Evolutionary conservation across 2,329 filamentous ascomycete genomes (phyloP), one percentile per base, ranked within the genome.

Genomic region (Coleophoma crateriformis): DNA sequence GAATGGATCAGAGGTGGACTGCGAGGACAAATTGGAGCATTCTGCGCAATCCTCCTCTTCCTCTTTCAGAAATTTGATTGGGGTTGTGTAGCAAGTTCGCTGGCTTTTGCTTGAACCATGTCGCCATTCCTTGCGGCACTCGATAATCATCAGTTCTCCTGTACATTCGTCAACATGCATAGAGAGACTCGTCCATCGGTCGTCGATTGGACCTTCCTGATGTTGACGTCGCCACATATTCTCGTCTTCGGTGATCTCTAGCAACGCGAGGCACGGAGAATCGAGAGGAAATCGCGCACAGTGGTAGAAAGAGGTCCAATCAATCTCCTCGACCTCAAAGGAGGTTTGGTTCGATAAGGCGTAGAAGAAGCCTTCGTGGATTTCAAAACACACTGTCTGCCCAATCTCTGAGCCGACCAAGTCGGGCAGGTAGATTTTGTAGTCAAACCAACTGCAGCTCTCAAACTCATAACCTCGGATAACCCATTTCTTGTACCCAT

Each of bases 241-340:
- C 40, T 64, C 59, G 48, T 74, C 72, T n/a, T 70, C 67, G 53
- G 70, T 68, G 34, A 64, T 63, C 54, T 76, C 68, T n/a, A 73
- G 55, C 7, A 59, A 63, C 1, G 62, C 63, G 8, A 63, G 59
- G 27, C 67, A 65, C n/a, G 74, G 71, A 2, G 68, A 62, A 33
- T 71, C 59, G 11, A 88, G 69, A 1, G 77, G 78, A 50, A 89
- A 80, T 10, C 84, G 78, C 41, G 82, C 71, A 61, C 81, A 86
- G 50, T 82, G 76, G 60, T 90, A 91, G 61, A 80, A 86, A 0
- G 83, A 87, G 0, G 79, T 81, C 76, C 80, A 86, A 50, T 85
- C 78, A 4, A 79, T 71, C 50, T 85, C 80, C 50, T 85, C 79
- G 0, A 79, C 72, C 50, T 85, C 78, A 47, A 81, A 78, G 3